phyloP scores from a whole-genome alignment of 257 asterid species.

The Echites panduratus region DNA sequence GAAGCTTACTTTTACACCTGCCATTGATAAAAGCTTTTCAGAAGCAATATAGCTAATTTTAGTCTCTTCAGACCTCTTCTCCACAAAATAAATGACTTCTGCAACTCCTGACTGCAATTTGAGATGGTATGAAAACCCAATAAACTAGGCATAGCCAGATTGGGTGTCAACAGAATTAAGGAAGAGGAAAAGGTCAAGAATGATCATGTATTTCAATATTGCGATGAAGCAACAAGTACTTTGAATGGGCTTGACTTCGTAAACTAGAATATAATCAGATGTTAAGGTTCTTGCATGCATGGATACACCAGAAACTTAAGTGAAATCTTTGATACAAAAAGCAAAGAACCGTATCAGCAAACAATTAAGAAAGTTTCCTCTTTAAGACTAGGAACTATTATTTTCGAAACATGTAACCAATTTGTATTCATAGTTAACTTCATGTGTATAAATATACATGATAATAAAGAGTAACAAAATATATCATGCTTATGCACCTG shows the following conservation, averaged over 20 bases:
- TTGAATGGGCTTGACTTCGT: neutral
- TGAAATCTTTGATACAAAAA: neutral
- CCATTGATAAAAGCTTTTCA: conserved; percentile 73
- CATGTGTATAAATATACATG: neutral
- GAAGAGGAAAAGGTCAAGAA: neutral
- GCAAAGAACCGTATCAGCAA: neutral
- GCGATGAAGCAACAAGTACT: neutral
- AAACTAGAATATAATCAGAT: neutral
- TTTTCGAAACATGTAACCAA: no score
- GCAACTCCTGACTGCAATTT: conserved; percentile 79
- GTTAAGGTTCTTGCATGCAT: neutral
- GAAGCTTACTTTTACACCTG: conserved; percentile 70
- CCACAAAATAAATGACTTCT: conserved; percentile 80
- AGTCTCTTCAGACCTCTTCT: conserved; percentile 56
- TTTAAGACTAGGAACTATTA: neutral
- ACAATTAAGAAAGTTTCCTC: neutral
- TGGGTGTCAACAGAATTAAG: neutral
- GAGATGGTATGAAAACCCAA: neutral
- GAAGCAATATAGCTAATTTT: conserved; percentile 69
- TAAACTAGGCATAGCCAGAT: neutral
- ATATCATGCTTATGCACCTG: conserved; percentile 42
- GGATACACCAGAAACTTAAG: neutral
- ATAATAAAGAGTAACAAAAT: neutral
- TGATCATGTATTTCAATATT: neutral
- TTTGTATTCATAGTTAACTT: neutral